Evolutionary conservation across 1,284 basidiomycete species (phyloP).

Genomic region (Meira nashicola): DNA sequence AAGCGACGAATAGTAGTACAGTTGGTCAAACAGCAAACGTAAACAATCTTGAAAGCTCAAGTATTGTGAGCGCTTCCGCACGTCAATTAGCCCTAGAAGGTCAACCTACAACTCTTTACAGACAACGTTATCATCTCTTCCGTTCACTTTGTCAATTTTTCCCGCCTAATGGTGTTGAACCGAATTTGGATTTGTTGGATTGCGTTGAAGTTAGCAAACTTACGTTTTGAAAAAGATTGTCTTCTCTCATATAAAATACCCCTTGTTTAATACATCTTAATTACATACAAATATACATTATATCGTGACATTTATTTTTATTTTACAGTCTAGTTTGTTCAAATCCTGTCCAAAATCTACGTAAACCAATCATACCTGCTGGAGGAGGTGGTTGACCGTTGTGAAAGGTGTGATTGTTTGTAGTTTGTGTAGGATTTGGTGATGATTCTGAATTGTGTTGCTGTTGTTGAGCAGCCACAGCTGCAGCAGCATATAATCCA

Average conservation of each 20-base stretch:
- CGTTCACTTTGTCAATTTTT: conserved; percentile 46
- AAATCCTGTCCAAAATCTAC: conserved; percentile 16
- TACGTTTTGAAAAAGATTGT: background rate
- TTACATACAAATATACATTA: background rate
- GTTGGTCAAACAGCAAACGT: background rate
- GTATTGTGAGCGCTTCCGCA: background rate
- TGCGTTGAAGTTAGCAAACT: conserved; percentile 24
- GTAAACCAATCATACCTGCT: conserved; percentile 11
- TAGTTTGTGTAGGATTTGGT: background rate
- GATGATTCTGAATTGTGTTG: background rate
- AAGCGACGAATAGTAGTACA: background rate
- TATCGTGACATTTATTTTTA: background rate
- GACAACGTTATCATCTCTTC: conserved; percentile 38
- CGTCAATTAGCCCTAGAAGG: background rate
- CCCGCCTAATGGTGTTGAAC: conserved; percentile 41
- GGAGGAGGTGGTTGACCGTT: background rate
- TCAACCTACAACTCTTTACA: conserved; percentile 21
- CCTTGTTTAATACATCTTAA: background rate
- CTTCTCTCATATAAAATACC: background rate
- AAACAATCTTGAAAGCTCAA: background rate
- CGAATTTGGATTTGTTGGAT: conserved; percentile 40
- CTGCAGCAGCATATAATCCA: background rate
- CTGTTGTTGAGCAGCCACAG: background rate
- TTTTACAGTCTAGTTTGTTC: conserved; percentile 16
- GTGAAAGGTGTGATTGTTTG: background rate